These are phyloP conservation scores for Coniosporium tulheliwenetii DNA, from an alignment of 2,329 filamentous ascomycete genomes.

Conservation along the genomic window DNA sequence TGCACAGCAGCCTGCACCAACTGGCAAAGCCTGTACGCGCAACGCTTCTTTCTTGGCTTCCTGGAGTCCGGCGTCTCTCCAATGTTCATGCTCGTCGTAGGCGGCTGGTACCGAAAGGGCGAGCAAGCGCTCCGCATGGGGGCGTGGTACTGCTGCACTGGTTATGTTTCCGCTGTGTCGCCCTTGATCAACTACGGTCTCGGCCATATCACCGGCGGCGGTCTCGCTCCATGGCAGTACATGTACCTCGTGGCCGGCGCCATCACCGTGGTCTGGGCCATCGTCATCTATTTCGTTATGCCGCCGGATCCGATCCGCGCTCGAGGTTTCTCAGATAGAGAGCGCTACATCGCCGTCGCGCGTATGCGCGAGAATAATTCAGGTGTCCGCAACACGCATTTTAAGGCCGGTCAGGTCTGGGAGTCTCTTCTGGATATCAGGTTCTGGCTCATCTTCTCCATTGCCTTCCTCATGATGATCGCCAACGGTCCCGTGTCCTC, in stretches of 20 bases:
- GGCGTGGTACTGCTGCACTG: constrained; percentile 27
- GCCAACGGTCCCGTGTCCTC: constrained; percentile 30
- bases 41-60: constrained; percentile 40
- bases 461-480: constrained; percentile 25
- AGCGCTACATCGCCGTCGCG: constrained; percentile 13
- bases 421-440: constrained; percentile 18
- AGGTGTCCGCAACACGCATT: constrained; percentile 24
- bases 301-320: constrained; percentile 26
- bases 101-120: constrained; percentile 25
- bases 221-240: constrained; percentile 23
- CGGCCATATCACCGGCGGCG: constrained; percentile 23
- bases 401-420: constrained; percentile 26
- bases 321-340: constrained; percentile 21
- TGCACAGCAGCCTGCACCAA: constrained; percentile 21
- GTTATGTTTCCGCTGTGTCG: constrained; percentile 29
- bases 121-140: constrained; percentile 24
- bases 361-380: constrained; percentile 13
- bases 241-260: constrained; percentile 27
- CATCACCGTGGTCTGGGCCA: constrained; percentile 25
- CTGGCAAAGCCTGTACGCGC: constrained; percentile 23
- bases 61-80: constrained; percentile 41
- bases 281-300: constrained; percentile 22
- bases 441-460: constrained; percentile 25
- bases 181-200: constrained; percentile 34
- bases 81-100: constrained; percentile 38